Conservation (phyloP, 768 basidiomycete genomes). For the Cystobasidium tubakii region DNA sequence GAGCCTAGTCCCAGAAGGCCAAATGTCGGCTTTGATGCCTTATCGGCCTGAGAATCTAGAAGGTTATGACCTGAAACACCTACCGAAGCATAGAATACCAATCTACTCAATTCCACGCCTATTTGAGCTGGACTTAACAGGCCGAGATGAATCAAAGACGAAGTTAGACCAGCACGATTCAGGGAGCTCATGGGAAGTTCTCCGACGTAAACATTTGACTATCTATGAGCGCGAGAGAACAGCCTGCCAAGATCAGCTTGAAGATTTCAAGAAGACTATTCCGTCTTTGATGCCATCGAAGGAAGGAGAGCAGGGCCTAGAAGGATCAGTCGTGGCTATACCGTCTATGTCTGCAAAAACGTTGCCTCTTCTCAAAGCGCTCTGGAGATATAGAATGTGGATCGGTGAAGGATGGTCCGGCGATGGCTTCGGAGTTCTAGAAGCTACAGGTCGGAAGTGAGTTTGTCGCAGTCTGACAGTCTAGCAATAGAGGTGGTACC, state of each 20-base stretch:
- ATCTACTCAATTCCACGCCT: background rate
- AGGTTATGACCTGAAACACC: background rate
- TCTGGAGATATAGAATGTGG: conserved; percentile 32
- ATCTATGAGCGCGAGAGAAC: conserved; percentile 13
- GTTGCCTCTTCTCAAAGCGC: conserved; percentile 19
- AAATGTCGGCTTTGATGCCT: background rate
- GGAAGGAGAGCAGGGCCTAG: background rate
- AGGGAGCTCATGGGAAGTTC: background rate
- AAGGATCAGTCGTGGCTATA: background rate
- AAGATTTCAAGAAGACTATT: background rate
- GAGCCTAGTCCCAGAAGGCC: background rate
- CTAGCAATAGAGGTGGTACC: too few species aligned
- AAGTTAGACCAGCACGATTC: background rate
- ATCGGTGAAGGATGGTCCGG: conserved; percentile 31
- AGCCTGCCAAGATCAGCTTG: background rate
- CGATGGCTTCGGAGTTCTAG: conserved; percentile 14
- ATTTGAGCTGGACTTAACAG: background rate
- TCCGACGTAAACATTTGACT: background rate
- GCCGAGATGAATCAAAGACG: background rate
- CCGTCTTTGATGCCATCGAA: background rate
- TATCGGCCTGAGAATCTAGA: background rate
- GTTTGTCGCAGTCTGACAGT: background rate
- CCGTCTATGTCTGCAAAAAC: background rate
- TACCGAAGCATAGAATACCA: conserved; percentile 16
- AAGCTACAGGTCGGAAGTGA: conserved; percentile 7